Evolutionary conservation across 345 rosid genomes (phyloP), one percentile per base, ranked within the genome.

Genomic region (Euphorbia pulcherrima): DNA sequence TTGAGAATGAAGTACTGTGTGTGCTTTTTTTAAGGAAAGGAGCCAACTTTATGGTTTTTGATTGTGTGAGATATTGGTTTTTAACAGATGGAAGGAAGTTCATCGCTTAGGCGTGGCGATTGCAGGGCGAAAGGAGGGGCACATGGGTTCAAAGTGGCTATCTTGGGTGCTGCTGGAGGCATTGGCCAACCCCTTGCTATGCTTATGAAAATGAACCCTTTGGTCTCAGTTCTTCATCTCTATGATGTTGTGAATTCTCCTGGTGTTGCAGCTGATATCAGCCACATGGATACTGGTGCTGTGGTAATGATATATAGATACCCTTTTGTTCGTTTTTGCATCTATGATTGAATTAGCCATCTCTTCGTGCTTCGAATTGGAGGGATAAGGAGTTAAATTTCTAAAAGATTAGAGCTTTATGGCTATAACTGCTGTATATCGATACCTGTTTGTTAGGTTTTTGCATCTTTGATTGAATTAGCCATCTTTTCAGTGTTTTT

Each of bases 111-210:
- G 68, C 59, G 77, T 68, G 85, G 69, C 18, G 80, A 76, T 56
- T 88, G 94, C 81, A 70, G 89, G 62, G 88, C 91, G 0, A 88
- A 85, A 85, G 89, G 91, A 8, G 94, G 91, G 35, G 82, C 89
- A 14, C 77, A 87, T 11, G 91, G 94, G 48, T 86, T 88, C 84
- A 89, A 89, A 56, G 92, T 86, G 65, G 95, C 92, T 17, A 80
- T 89, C 62, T 79, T 89, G 73, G 95, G 92, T 71, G 94, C 94
- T 40, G 91, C 94, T 11, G 91, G 94, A 72, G 94, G 90, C 55
- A 86, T 84, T 68, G 95, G 95, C 54, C 95, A 89, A 35, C 77
- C 96, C 29, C 83, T 87, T 67, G 72, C 92, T 20, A 60, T 89
- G 85, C 67, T 87, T 13, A 83, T 89, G 88, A 89, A 89, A 57